Evolutionary conservation across 73 alveolate species (phyloP).

Genomic region (Symbiodinium natans): DNA sequence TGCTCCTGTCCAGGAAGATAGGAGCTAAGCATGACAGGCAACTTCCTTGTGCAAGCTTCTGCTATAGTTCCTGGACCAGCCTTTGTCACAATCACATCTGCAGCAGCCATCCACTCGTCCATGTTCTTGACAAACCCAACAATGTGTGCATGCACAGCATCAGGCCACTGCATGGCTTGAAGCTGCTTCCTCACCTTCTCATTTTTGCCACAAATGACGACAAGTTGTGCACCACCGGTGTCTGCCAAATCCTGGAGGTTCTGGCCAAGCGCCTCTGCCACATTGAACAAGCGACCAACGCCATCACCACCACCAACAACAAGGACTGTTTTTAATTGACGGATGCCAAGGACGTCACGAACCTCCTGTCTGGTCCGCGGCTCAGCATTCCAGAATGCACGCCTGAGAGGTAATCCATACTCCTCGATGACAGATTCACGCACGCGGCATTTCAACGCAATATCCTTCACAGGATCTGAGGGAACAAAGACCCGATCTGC

Average conservation of each 20-base stretch:
- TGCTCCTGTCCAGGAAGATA: constrained; percentile 29
- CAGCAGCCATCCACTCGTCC: constrained; percentile 21
- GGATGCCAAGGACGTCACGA: background rate
- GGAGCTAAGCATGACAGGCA: constrained; percentile 28
- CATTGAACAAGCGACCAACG: background rate
- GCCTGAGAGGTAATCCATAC: background rate
- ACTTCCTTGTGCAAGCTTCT: background rate
- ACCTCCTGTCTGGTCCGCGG: background rate
- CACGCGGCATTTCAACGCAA: background rate
- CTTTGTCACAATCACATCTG: constrained; percentile 14
- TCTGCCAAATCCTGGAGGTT: background rate
- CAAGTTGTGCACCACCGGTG: background rate
- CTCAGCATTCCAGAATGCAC: constrained; percentile 4
- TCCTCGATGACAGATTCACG: background rate
- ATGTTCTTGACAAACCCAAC: constrained; percentile 8
- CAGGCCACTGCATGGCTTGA: background rate
- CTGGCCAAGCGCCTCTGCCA: background rate
- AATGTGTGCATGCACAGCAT: background rate
- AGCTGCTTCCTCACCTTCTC: constrained; percentile 1
- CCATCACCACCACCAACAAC: constrained; percentile 39
- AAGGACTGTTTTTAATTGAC: background rate
- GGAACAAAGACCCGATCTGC: constrained; percentile 1
- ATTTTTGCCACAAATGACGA: constrained; percentile 28
- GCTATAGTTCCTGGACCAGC: constrained; percentile 43
- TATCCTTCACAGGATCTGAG: background rate